Evolutionary conservation across 2,329 filamentous ascomycete species (phyloP), one percentile per base, ranked within the genome.

Genomic region (Aureobasidium sp.): DNA sequence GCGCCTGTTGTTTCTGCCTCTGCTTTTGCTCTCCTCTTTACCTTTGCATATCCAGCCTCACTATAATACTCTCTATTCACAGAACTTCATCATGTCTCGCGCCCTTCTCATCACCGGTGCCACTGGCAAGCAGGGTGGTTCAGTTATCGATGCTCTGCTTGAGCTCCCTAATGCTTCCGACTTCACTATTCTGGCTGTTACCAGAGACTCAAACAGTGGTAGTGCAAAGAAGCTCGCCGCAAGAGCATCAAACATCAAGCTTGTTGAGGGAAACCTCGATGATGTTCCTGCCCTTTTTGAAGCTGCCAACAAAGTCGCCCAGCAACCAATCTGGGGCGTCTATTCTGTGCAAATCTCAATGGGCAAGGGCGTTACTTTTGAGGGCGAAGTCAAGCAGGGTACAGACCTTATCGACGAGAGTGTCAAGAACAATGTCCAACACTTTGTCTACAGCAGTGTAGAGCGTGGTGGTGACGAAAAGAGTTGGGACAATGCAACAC

Each of bases 371-470:
- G 73, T 74, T 64, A 80, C 74, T 9, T 70, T 74, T 46, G 75
- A 77, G 48, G 69, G 72, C 66, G 81, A 84, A 71, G 77, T 82
- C 65, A 67, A 68, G 3, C 85, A 88, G 71, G 86, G 85, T 57
- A 84, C 79, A 34, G 76, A 73, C 0, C 73, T 89, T 10, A 76
- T 89, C 62, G 83, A 88, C 65, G 82, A 79, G 48, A 77, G 81
- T 2, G 69, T 87, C 62, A 77, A 79, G 50, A 71, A 81, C 37
- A 77, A 78, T 12, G 83, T 88, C 48, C 77, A 79, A 64, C 80
- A 84, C 68, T 87, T 89, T 67, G 81, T 89, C 39, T 88, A 87
- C 73, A 81, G 78, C 56, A 83, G 80, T 58, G 83, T 87, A 29
- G 86, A 88, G 67, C 82, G 86, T 32, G 84, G 84, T 47, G 85